Evolutionary conservation across 257 asterid genomes (phyloP).

Genomic region (Scutellaria barbata): DNA sequence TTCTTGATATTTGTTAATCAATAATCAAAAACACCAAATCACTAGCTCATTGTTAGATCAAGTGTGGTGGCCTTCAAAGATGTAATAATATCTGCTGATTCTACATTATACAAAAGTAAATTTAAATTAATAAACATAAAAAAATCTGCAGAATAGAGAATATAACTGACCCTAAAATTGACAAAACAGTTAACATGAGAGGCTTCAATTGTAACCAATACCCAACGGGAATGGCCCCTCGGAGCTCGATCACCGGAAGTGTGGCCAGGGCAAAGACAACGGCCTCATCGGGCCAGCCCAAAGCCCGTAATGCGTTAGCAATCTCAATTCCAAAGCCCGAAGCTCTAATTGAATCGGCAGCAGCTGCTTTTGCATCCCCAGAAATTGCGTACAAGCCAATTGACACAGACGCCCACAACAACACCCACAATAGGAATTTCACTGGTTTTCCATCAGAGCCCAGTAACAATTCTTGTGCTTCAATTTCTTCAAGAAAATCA

Average conservation of each 20-base stretch:
- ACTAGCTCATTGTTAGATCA: constrained; percentile 15
- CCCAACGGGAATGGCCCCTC: constrained; percentile 92
- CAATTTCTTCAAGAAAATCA: constrained; percentile 44
- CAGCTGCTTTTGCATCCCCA: constrained; percentile 76
- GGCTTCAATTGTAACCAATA: constrained; percentile 87
- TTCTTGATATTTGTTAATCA: not conserved
- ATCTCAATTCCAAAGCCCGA: constrained; percentile 74
- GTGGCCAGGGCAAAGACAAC: constrained; percentile 82
- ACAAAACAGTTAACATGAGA: constrained; percentile 49
- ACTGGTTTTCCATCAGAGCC: constrained; percentile 49
- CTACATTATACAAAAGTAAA: no score
- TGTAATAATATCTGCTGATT: not conserved
- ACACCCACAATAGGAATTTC: constrained; percentile 66
- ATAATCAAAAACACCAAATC: not conserved
- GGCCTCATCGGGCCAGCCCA: constrained; percentile 80
- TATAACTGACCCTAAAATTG: constrained; percentile 76
- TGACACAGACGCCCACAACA: constrained; percentile 83
- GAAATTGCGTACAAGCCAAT: constrained; percentile 69
- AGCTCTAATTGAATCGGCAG: constrained; percentile 66
- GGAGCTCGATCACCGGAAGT: constrained; percentile 84
- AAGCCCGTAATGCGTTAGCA: constrained; percentile 68
- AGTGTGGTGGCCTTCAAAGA: not conserved
- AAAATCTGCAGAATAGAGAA: not conserved
- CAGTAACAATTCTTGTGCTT: constrained; percentile 44
- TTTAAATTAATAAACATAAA: not conserved